Evolutionary conservation across 2,329 filamentous ascomycete species (phyloP).

Genomic region (Didymella pomorum): DNA sequence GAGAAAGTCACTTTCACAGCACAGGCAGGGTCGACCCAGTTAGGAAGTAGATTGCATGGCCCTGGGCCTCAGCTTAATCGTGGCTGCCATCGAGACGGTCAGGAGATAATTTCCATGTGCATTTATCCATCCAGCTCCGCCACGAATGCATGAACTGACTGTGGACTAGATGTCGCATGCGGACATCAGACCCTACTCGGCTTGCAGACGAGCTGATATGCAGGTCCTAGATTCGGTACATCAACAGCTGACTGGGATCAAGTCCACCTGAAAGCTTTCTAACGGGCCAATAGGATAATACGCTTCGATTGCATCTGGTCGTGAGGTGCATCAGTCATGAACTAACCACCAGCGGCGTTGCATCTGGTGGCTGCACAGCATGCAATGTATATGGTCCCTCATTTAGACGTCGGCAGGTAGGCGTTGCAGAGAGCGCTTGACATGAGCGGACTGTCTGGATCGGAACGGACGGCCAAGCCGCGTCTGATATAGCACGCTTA

Average conservation of each 20-base stretch:
- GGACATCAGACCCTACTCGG: not conserved
- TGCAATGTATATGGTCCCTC: too few relatives aligned
- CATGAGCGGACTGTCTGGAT: not conserved
- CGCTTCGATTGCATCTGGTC: not conserved
- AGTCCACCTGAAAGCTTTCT: not conserved
- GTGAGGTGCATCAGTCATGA: not conserved
- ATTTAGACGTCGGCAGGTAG: not conserved
- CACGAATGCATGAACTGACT: not conserved
- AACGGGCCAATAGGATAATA: not conserved
- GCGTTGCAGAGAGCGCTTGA: not conserved
- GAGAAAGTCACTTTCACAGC: not conserved
- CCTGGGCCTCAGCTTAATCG: conserved; percentile 2
- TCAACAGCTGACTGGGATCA: not conserved
- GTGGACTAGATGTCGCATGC: not conserved
- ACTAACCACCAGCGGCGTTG: not conserved
- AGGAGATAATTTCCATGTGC: not conserved
- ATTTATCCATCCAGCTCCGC: conserved; percentile 8
- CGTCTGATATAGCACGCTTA: conserved; percentile 10
- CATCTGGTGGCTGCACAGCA: not conserved
- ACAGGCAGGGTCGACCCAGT: not conserved
- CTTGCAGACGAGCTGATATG: conserved; percentile 1
- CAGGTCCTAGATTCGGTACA: not conserved
- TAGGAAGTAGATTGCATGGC: not conserved
- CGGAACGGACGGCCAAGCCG: not conserved
- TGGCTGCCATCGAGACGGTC: not conserved